Base-by-base conservation (phyloP, 805 yeast genomes). In the Yarrowia phangngaensis region DNA sequence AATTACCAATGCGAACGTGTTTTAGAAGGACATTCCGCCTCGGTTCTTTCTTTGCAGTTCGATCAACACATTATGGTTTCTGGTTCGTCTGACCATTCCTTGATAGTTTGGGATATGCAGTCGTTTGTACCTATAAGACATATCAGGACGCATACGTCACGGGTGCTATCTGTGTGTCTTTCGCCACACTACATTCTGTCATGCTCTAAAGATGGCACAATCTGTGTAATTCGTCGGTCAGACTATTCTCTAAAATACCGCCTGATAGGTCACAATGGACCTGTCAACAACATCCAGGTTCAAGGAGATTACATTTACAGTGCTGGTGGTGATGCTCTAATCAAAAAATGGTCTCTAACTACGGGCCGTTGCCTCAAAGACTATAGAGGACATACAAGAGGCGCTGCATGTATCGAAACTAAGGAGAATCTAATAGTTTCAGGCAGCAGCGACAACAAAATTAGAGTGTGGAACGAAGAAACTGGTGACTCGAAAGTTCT, bases 371-470 rank as follows among this genome's bases (percentile, higher is more conserved):
- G 84, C 48, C 54, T 86, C 4, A 69, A 82, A 58, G 79, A 88
- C 14, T 70, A 87, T 31, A 67, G 72, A 13, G 95, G 95, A 4
- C 97, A 89, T 63, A 72, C 79, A 2, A 79, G 85, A 55, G 96
- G 95, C 13, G 84, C 90, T 15, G 78, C 89, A 38, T 80, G 86
- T 57, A 95, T 89, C 27, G 84, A 83, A 64, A 76, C 86, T 29
- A 75, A 75, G 53, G 79, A 86, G 43, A 75, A 74, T 48, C 77
- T 84, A 0, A 74, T 85, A 4, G 83, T 84, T 60, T 79, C 88
- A 63, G 89, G 95, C 2, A 80, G 89, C 23, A 95, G 87, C 64
- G 97, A 89, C 64, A 78, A 84, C 28, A 82, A 88, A 0, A 79
- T 89, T 26, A 68, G 90, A 53, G 78, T 89, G 79, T 89, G 96